phyloP scores from a whole-genome alignment of 345 rosid genomes.

The Barbarea vulgaris region DNA sequence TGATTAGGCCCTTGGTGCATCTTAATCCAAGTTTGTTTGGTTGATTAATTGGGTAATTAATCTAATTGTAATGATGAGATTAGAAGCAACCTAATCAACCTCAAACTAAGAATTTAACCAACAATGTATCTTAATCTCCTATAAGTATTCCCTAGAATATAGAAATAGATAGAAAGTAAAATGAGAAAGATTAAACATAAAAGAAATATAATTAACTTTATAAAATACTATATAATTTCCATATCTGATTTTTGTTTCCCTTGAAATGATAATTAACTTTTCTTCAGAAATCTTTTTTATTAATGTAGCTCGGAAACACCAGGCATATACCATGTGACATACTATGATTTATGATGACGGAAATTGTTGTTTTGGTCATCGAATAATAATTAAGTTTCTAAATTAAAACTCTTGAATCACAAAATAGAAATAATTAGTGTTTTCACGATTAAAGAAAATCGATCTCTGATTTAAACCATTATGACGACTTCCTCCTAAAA shows the following conservation, averaged over 20 bases:
- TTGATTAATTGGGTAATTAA: constrained; percentile 24
- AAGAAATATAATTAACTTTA: too few species aligned
- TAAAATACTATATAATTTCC: too few species aligned
- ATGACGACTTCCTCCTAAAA: too few species aligned
- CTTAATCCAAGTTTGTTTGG: constrained; percentile 36
- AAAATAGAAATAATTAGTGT: too few species aligned
- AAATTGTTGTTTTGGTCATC: not conserved
- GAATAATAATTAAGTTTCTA: not conserved
- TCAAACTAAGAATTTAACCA: constrained; percentile 8
- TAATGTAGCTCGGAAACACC: not conserved
- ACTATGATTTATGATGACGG: not conserved
- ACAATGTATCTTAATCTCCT: constrained; percentile 3
- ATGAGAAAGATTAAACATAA: not conserved
- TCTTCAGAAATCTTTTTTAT: not conserved
- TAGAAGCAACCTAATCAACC: constrained; percentile 14
- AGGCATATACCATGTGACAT: constrained; percentile 3
- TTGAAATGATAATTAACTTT: not conserved
- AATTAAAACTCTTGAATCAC: not conserved
- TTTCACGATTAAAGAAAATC: too few species aligned
- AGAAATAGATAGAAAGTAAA: not conserved
- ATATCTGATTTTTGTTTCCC: constrained; percentile 3
- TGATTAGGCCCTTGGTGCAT: constrained; percentile 24
- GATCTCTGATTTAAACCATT: too few species aligned
- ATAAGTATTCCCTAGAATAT: not conserved
- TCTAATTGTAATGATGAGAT: constrained; percentile 26